Conservation (phyloP, 2,329 filamentous ascomycete species). For the Dactylellina leptospora region DNA sequence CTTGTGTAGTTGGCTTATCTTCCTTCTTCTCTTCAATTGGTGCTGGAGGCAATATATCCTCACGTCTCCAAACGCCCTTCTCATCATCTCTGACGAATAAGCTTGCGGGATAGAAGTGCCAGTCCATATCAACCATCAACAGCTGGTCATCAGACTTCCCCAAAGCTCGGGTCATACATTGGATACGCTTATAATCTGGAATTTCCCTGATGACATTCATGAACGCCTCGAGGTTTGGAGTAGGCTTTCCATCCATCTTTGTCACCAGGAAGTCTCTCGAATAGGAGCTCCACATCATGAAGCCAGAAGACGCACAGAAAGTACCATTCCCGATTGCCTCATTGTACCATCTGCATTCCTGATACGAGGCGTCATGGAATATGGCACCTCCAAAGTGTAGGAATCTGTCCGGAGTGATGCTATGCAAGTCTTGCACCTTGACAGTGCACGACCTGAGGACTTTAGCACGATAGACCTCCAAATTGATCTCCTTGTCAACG, state of each 20-base stretch:
- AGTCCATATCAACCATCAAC: constrained; percentile 57
- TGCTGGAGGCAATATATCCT: constrained; percentile 54
- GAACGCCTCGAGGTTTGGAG: constrained; percentile 56
- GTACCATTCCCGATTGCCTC: constrained; percentile 57
- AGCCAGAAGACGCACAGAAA: constrained; percentile 57
- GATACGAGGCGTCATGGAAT: constrained; percentile 57
- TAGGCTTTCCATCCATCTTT: constrained; percentile 57
- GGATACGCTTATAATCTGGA: constrained; percentile 56
- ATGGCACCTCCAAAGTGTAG: constrained; percentile 57
- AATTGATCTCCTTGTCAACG: constrained; percentile 55
- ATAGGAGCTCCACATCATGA: constrained; percentile 57
- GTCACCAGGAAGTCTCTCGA: constrained; percentile 57
- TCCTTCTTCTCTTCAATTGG: constrained; percentile 43
- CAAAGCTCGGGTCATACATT: constrained; percentile 57
- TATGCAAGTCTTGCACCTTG: constrained; percentile 57
- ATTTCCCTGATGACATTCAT: constrained; percentile 56
- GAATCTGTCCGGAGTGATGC: constrained; percentile 57
- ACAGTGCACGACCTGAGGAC: constrained; percentile 51
- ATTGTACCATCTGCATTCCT: constrained; percentile 57
- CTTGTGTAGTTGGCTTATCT: constrained; percentile 18
- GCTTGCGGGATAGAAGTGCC: constrained; percentile 57
- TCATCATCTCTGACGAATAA: constrained; percentile 56
- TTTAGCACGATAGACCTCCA: constrained; percentile 56
- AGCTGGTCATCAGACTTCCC: constrained; percentile 57
- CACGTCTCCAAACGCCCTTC: constrained; percentile 56